Conservation (phyloP, 2,329 filamentous ascomycete genomes). For the Ophidiomyces ophidiicola region DNA sequence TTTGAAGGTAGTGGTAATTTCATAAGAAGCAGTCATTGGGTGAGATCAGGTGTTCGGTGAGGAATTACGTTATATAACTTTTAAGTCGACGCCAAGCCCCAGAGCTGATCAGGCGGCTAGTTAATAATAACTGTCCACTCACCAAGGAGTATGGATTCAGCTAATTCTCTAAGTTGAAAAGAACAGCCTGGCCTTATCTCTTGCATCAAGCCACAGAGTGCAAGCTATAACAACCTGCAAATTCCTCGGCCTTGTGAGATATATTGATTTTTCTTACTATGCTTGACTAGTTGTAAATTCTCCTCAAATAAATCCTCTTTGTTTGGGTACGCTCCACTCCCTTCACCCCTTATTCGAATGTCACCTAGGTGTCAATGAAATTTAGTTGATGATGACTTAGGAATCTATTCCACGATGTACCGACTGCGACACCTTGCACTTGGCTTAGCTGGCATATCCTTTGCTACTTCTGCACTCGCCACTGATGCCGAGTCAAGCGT, state of each 20-base stretch:
- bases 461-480: slow-evolving; percentile 27
- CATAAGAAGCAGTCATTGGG: no score
- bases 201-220: neutral
- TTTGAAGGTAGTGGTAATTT: no score
- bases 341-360: slow-evolving; percentile 10
- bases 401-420: slow-evolving; percentile 23
- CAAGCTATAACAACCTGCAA: neutral
- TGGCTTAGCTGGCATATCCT: slow-evolving; percentile 25
- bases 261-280: no score
- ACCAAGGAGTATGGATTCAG: no score
- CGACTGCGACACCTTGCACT: slow-evolving; percentile 30
- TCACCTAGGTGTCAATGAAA: neutral
- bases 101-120: no score
- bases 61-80: no score
- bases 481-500: slow-evolving; percentile 56
- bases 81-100: no score
- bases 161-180: neutral
- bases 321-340: slow-evolving; percentile 10
- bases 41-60: no score
- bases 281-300: no score
- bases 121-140: no score
- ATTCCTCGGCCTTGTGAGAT: slow-evolving; percentile 2
- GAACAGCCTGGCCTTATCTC: neutral
- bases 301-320: no score
- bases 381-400: no score